Percentiles rank a stretch among this genome's conserved stretches.
Evolutionary conservation across 2,329 filamentous ascomycete species (phyloP).

Genomic region (Colletotrichum abscissum): DNA sequence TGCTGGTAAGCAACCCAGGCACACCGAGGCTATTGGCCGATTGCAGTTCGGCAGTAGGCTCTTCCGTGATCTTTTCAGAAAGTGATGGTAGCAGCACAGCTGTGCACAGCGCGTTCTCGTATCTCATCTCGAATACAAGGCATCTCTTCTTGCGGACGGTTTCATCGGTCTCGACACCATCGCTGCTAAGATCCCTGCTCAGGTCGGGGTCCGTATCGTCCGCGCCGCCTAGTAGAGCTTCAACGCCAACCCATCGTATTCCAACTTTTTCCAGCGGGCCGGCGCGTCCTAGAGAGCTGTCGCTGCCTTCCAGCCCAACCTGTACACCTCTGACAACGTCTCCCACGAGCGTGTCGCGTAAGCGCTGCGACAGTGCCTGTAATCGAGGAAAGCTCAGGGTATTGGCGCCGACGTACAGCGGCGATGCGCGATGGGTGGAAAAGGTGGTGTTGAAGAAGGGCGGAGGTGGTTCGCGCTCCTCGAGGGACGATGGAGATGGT

Average conservation of each 20-base stretch:
- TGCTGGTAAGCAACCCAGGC: conserved; percentile 2
- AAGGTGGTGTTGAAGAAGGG: conserved; percentile 70
- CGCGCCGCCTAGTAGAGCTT: conserved; percentile 45
- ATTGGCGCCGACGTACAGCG: conserved; percentile 59
- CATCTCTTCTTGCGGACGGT: conserved; percentile 40
- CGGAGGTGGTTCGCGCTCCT: conserved; percentile 42
- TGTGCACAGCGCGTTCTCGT: conserved; percentile 63
- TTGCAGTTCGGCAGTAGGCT: neutral
- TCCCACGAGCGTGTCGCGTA: conserved; percentile 67
- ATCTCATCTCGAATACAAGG: conserved; percentile 60
- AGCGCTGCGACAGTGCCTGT: conserved; percentile 54
- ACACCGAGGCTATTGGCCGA: conserved; percentile 1
- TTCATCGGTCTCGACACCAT: neutral
- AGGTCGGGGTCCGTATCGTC: conserved; percentile 6
- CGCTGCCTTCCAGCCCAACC: conserved; percentile 56
- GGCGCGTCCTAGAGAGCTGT: conserved; percentile 50
- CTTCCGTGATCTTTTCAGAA: neutral
- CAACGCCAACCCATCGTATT: conserved; percentile 57
- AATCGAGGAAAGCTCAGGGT: conserved; percentile 52
- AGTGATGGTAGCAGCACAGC: conserved; percentile 61
- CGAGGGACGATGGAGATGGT: neutral
- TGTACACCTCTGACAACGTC: conserved; percentile 71
- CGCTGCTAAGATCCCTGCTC: conserved; percentile 23
- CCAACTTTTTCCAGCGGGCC: conserved; percentile 59
- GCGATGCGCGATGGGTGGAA: conserved; percentile 66